Percentiles rank a stretch among this genome's conserved stretches.
Evolutionary conservation across 108 stramenopile species (phyloP).

Genomic region (Skeletonema costatum): DNA sequence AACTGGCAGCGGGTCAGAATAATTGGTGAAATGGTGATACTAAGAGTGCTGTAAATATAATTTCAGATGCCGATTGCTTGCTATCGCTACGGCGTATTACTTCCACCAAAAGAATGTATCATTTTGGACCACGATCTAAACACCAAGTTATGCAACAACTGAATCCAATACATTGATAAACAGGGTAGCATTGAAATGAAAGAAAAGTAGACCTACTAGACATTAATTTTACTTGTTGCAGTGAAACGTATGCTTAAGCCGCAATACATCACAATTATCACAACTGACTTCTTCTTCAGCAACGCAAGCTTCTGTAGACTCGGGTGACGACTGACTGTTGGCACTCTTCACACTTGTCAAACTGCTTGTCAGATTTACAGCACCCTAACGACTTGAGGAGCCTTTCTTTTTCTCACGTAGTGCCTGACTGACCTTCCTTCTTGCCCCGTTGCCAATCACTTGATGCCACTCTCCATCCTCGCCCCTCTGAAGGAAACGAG

Average conservation of each 20-base stretch:
- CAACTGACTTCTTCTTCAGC: neutral
- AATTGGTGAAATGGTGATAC: neutral
- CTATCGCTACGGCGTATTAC: too few relatives aligned
- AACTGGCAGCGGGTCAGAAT: slow-evolving; percentile 52
- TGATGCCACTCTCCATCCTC: slow-evolving; percentile 47
- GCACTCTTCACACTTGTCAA: neutral
- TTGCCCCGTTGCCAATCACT: slow-evolving; percentile 39
- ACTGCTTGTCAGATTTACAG: neutral
- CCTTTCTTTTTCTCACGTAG: slow-evolving; percentile 40
- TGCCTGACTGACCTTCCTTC: slow-evolving; percentile 48
- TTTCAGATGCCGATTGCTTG: too few relatives aligned
- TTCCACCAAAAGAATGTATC: too few relatives aligned
- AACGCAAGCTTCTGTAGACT: neutral
- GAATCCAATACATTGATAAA: too few relatives aligned
- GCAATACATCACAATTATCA: neutral
- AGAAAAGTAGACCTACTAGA: neutral
- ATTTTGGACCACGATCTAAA: too few relatives aligned
- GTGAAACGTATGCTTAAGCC: neutral
- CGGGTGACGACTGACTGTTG: neutral
- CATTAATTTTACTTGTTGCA: neutral
- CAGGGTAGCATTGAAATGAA: neutral
- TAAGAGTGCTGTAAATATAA: too few relatives aligned
- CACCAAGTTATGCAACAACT: too few relatives aligned
- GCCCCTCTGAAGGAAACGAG: slow-evolving; percentile 44
- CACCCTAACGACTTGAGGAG: neutral